These are phyloP conservation scores for Scutellaria barbata DNA, from an alignment of 257 asterid genomes.

Conservation along the genomic window DNA sequence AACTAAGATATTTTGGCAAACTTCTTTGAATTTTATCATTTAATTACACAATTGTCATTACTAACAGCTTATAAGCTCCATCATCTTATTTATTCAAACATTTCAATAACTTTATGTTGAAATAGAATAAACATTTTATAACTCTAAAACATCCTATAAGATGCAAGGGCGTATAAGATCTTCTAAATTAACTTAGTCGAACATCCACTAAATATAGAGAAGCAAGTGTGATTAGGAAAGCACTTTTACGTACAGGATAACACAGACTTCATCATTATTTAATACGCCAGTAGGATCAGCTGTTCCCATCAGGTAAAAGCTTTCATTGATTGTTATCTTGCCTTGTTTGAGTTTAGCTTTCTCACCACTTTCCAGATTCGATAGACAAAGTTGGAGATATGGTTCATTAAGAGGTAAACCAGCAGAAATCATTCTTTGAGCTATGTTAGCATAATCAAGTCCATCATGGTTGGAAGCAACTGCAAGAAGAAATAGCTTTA, in stretches of 20 bases:
- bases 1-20: no score
- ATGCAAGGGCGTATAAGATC: no score
- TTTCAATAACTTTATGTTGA: no score
- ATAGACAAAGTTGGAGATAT: conserved; percentile 64
- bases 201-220: background rate
- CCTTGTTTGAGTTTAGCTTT: conserved; percentile 57
- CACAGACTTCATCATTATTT: conserved; percentile 69
- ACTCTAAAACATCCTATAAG: background rate
- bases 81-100: no score
- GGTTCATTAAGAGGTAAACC: conserved; percentile 83
- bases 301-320: conserved; percentile 90
- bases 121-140: no score
- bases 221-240: conserved; percentile 14
- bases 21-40: no score
- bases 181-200: no score
- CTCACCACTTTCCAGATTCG: conserved; percentile 44
- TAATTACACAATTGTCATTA: no score
- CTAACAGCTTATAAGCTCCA: no score
- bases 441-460: conserved; percentile 46
- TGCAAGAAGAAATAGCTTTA: conserved; percentile 44
- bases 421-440: conserved; percentile 69
- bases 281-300: conserved; percentile 80
- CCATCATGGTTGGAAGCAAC: conserved; percentile 64
- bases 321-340: conserved; percentile 67
- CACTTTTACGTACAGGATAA: conserved; percentile 74